phyloP scores from a whole-genome alignment of 108 stramenopile species.

The Fragilaria radians region DNA sequence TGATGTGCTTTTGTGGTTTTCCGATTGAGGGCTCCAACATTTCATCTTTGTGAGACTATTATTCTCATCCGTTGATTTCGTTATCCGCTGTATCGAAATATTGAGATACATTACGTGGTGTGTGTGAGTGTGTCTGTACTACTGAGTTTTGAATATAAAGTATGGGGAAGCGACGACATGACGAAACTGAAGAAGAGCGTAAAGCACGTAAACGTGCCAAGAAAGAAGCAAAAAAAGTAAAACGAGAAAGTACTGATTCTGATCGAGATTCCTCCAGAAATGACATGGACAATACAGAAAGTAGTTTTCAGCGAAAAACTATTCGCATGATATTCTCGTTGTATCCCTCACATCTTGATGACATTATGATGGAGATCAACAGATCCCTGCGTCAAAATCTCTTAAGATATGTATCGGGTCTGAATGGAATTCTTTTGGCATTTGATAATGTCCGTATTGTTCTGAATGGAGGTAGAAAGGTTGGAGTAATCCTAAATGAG shows the following conservation, averaged over 20 bases:
- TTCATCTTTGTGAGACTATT: too few species aligned
- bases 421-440: constrained; percentile 40
- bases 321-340: constrained; percentile 35
- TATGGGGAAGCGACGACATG: constrained; percentile 20
- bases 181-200: constrained; percentile 19
- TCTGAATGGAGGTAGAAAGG: constrained; percentile 14
- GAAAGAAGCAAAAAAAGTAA: constrained; percentile 21
- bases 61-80: too few species aligned
- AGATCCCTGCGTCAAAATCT: constrained; percentile 22
- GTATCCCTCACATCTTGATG: constrained; percentile 30
- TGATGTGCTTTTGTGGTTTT: too few species aligned
- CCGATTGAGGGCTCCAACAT: too few species aligned
- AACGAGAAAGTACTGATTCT: constrained; percentile 10
- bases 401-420: constrained; percentile 37
- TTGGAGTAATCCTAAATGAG: constrained; percentile 44
- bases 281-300: neutral
- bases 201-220: constrained; percentile 14
- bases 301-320: constrained; percentile 13
- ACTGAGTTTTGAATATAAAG: neutral
- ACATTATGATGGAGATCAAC: constrained; percentile 15
- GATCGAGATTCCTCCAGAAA: neutral
- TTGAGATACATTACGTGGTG: too few species aligned
- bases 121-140: too few species aligned
- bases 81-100: too few species aligned
- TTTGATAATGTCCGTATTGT: constrained; percentile 33